Base-by-base conservation (phyloP, 306 rosid species). In the Cicer judaicum region DNA sequence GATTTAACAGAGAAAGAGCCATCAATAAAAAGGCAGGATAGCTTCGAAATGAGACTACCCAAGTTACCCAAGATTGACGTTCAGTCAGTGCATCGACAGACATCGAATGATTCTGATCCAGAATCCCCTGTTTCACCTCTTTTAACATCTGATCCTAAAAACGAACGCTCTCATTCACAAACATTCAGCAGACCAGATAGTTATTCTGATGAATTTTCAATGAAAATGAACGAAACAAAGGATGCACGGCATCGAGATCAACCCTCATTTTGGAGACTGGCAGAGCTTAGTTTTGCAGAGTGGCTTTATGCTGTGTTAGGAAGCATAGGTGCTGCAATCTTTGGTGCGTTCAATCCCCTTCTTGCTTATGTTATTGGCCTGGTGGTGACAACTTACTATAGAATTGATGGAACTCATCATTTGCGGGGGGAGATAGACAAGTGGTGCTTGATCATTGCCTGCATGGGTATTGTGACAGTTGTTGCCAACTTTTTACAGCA, bases 241-340 rank as follows among this genome's bases (percentile, higher is more conserved):
- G 86, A 79, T 81, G n/a, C 73, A 29, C 74, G 68, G 75, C 79
- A 85, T 81, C 89, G 83, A 69, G 79, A 87, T 80, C 87, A 89
- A 49, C 99, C 99, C 49, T 90, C 98, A 43, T 66, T 95, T 75
- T 90, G 99, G 98, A 95, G 98, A 79, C 93, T 95, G 63, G 99
- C 93, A 62, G 88, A 90, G 80, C 99, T 95, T 80, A 92, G 98
- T 84, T 80, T 95, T 85, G 91, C 99, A 6, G 99, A 95, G 86
- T 95, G 98, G 98, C 96, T 95, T 79, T 95, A 95, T 87, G 99
- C 99, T 36, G 92, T 92, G 55, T 80, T 95, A 81, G 99, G 99
- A 85, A 92, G 99, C 86, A 83, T 84, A 67, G 99, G 99, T 64
- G 99, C 99, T 70, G 98, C 97, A 55, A 90, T 95, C 78, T 95